Conservation (phyloP, 2,329 filamentous ascomycete genomes). For the Neocucurbitaria cava region DNA sequence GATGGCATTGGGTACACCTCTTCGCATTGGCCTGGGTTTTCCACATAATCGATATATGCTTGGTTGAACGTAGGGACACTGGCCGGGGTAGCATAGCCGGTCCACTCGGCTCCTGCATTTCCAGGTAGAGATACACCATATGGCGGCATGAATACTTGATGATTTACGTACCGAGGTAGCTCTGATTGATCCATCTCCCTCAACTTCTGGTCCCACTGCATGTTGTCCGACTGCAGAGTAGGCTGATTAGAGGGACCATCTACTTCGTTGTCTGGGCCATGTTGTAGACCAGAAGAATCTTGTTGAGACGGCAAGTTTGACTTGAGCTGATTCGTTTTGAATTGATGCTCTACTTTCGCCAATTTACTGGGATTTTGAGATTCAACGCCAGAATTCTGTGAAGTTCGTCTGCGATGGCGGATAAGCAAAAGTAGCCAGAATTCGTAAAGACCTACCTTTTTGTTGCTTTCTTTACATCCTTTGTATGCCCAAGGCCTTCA, state of each 20-base stretch:
- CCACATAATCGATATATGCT: not conserved
- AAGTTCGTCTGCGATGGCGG: not conserved
- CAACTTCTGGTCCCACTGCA: not conserved
- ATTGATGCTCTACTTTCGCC: not conserved
- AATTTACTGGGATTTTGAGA: not conserved
- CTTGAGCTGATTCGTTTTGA: not conserved
- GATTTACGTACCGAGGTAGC: slow-evolving; percentile 8
- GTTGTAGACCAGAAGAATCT: not conserved
- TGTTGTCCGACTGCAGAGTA: not conserved
- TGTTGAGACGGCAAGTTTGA: not conserved
- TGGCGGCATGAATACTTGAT: not conserved
- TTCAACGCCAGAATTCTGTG: not conserved
- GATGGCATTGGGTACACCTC: not conserved
- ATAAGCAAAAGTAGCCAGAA: not conserved
- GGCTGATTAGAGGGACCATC: not conserved
- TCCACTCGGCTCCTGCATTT: not conserved
- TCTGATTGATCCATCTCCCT: not conserved
- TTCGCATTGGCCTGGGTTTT: not conserved
- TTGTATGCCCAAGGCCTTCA: not conserved
- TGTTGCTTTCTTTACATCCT: not conserved
- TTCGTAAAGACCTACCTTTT: not conserved
- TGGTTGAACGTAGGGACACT: not conserved
- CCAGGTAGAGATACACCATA: not conserved
- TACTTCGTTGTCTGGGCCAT: not conserved
- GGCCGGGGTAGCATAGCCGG: not conserved